These are phyloP conservation scores for Hevea brasiliensis DNA, from an alignment of 345 rosid species.

Conservation along the genomic window DNA sequence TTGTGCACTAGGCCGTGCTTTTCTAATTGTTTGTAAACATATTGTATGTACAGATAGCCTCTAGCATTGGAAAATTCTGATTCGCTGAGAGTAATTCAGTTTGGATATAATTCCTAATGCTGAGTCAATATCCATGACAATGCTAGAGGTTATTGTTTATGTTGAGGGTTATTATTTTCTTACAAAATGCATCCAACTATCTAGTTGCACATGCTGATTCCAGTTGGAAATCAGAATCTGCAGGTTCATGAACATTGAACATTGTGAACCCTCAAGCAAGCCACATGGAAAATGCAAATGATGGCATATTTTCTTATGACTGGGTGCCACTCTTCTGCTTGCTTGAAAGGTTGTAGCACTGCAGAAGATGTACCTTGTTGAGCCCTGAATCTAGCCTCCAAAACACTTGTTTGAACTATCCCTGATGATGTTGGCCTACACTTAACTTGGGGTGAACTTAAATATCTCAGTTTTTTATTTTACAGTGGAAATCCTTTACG, in stretches of 20 bases:
- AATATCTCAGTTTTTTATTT: neutral
- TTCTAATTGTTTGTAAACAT: neutral
- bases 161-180: neutral
- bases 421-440: neutral
- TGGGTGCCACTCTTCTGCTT: neutral
- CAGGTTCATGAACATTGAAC: neutral
- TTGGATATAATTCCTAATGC: neutral
- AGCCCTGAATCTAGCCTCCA: neutral
- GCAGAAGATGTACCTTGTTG: neutral
- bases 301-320: neutral
- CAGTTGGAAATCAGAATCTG: neutral
- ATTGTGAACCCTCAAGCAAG: neutral
- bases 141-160: neutral
- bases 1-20: neutral
- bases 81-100: neutral
- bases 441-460: neutral
- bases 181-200: neutral
- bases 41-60: neutral
- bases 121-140: neutral
- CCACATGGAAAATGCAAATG: neutral
- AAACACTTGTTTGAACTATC: neutral
- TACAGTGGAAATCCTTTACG: conserved; percentile 1
- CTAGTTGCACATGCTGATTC: neutral
- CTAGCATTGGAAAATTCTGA: neutral
- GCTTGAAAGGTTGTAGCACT: neutral